Base-by-base conservation (phyloP, 2,329 filamentous ascomycete species). In the Elsinoe ampelina region DNA sequence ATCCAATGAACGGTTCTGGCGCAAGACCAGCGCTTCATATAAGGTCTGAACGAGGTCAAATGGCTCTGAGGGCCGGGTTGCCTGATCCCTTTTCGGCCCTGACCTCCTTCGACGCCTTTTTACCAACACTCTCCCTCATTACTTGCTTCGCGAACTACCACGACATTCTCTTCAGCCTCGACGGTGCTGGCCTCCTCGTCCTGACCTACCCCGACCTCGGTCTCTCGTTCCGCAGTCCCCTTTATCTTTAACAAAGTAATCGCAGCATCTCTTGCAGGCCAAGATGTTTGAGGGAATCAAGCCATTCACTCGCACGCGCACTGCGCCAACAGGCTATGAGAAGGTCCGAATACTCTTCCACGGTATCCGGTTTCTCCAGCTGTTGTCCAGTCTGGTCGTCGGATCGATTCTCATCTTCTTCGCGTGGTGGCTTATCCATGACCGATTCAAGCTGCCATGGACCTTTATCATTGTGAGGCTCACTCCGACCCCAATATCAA, bases 401-500 rank as follows among this genome's bases (percentile, higher is more conserved):
- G 74, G 73, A 3, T 71, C 70, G 30, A 78, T 83, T 52, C 75
- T 82, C 67, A 70, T 70, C 58, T 79, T 77, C 61, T 83, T 83
- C 67, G 74, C 79, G 60, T 76, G 72, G 61, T 76, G 81, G 61
- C 72, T 83, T 19, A 72, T 72, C 17, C 70, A 72, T 43, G 77
- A 78, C 59, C 67, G 75, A 50, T 80, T 75, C 67, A 73, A 71
- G 45, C 69, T 80, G 2, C 81, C 81, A 0, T 83, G 79, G 76
- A 80, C 80, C 2, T 83, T 83, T 63, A 72, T 83, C 15, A 68
- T 82, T 59, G 80, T 83, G 73, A 60, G 74, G 62, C 36, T 20
- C n/a, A 15, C 51, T 19, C 26, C 26, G 7, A 30, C 7, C 5
- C 20, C 35, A 39, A 3, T 20, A 30, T 1, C 50, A 36, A 43